Evolutionary conservation across 1,284 basidiomycete genomes (phyloP).

Genomic region (Heterobasidion occidentale): DNA sequence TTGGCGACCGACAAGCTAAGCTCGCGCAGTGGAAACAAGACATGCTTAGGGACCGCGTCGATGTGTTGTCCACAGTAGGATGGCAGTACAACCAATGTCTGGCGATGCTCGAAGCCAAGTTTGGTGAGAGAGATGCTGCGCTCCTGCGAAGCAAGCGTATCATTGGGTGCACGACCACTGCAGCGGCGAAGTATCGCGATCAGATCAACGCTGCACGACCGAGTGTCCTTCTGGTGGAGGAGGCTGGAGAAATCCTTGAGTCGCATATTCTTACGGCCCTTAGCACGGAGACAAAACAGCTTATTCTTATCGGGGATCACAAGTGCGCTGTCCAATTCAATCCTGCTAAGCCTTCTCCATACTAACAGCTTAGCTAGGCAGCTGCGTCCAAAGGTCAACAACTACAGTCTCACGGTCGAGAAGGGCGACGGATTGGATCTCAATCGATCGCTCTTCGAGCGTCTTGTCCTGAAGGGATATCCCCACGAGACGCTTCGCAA

Average conservation of each 20-base stretch:
- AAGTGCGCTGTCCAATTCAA: conserved; percentile 31
- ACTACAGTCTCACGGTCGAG: conserved; percentile 52
- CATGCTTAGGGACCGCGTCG: conserved; percentile 7
- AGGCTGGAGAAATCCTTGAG: conserved; percentile 65
- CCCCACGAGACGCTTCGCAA: conserved; percentile 47
- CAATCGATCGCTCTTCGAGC: conserved; percentile 58
- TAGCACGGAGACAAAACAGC: conserved; percentile 33
- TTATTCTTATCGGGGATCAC: conserved; percentile 64
- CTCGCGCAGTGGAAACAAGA: not conserved
- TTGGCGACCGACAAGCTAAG: not conserved
- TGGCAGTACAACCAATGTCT: conserved; percentile 33
- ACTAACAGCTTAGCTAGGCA: conserved; percentile 35
- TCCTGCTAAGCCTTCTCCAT: not conserved
- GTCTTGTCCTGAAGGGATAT: conserved; percentile 50
- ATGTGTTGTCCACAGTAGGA: conserved; percentile 8
- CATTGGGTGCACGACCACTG: conserved; percentile 61
- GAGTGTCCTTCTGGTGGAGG: conserved; percentile 53
- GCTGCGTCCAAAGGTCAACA: conserved; percentile 61
- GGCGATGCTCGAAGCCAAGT: conserved; percentile 27
- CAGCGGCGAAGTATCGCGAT: conserved; percentile 49
- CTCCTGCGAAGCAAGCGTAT: conserved; percentile 43
- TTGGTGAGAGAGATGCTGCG: conserved; percentile 24
- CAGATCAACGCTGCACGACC: conserved; percentile 37
- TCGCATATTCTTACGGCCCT: conserved; percentile 56
- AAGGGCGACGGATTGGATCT: conserved; percentile 62